Base-by-base conservation (phyloP, 1,284 basidiomycete genomes). In the Cryptococcus amylolentus region DNA sequence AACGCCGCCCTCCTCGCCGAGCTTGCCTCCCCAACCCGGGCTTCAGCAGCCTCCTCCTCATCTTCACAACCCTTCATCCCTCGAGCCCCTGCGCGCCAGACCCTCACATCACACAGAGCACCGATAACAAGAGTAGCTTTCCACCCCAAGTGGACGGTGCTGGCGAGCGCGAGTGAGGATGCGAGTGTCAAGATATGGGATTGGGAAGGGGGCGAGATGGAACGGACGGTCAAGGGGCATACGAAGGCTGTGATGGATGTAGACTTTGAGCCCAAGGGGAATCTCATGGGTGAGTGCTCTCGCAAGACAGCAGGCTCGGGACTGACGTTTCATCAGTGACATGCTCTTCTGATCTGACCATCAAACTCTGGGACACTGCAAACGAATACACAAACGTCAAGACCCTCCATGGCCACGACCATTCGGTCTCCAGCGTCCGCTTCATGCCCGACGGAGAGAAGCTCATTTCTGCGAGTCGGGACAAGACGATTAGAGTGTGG, bases 141-240 rank as follows among this genome's bases (percentile, higher is more conserved):
- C 73, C 91, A 95, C 72, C 92, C 91, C 0, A 81, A 85, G 31
- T 94, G 90, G 78, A 90, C 86, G 41, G 80, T 89, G 14, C 76
- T 94, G 35, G 91, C 88, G 10, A 88, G 86, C 31, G 90, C 89
- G 5, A 89, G 88, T 65, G 91, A 93, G 70, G 91, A 95, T 70
- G 82, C 88, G 39, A 91, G 86, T 2, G 83, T 94, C 66, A 94
- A 94, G 79, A 84, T 95, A 51, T 94, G 91, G 91, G 91, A 95
- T 71, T 95, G 91, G 91, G 91, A 95, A 72, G 88, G 88, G 40
- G 91, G 91, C 27, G 91, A 94, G 64, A 88, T 93, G 68, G 92
- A 95, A 74, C 79, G 89, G 57, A 94, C 92, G 8, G 78, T 95
- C 57, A 95, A 94, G 77, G 90, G 91, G 0, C 91, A 95, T 78